Evolutionary conservation across 208 protist species (phyloP).

Genomic region (Kentomonas sorsogonicus): DNA sequence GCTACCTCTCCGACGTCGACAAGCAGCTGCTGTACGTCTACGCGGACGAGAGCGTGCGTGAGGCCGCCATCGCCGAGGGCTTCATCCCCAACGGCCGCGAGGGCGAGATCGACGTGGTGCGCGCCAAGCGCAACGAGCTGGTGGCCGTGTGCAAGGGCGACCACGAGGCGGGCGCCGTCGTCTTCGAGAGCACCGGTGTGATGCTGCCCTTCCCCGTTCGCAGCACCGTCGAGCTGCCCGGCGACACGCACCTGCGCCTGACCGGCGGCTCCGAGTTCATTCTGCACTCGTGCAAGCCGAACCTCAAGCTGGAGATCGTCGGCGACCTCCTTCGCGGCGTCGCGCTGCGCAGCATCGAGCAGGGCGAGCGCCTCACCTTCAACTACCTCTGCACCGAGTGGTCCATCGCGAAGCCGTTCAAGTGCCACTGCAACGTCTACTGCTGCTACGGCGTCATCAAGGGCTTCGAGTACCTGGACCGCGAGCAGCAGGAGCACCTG

Average conservation of each 20-base stretch:
- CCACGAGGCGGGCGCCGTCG: conserved; percentile 32
- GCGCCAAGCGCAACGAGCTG: conserved; percentile 24
- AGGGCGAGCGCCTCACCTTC: conserved; percentile 68
- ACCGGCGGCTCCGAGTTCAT: conserved; percentile 77
- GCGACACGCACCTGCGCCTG: conserved; percentile 63
- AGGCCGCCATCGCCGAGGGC: conserved; percentile 56
- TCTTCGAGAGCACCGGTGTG: conserved; percentile 70
- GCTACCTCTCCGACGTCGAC: conserved; percentile 43
- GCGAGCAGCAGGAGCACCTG: conserved; percentile 65
- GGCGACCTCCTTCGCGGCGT: conserved; percentile 57
- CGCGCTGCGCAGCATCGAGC: conserved; percentile 67
- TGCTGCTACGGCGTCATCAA: conserved; percentile 79
- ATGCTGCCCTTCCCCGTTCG: conserved; percentile 67
- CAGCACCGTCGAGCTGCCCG: conserved; percentile 74
- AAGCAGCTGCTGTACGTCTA: conserved; percentile 65
- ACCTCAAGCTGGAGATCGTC: conserved; percentile 67
- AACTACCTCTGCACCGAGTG: conserved; percentile 88
- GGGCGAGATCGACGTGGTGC: conserved; percentile 45
- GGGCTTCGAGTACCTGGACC: conserved; percentile 71
- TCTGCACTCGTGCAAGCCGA: conserved; percentile 81
- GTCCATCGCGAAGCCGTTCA: conserved; percentile 76
- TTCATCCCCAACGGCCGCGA: conserved; percentile 56
- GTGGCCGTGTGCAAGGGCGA: conserved; percentile 35
- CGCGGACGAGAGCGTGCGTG: conserved; percentile 74
- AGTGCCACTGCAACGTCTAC: conserved; percentile 72